Conservation (phyloP, 805 yeast species). For the Saccharomycopsis guyanensis region DNA sequence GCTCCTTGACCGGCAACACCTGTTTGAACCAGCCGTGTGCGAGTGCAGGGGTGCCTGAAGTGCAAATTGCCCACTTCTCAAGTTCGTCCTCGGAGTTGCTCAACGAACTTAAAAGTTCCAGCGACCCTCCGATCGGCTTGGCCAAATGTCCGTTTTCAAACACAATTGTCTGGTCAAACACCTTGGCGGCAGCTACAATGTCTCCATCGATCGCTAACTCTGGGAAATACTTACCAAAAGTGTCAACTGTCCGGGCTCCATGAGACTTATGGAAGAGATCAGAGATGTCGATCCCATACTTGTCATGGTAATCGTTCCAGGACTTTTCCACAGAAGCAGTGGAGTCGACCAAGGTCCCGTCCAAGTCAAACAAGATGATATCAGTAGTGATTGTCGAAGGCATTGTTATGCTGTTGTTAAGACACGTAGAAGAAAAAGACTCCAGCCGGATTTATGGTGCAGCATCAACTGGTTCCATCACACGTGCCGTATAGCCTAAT, state of each 20-base stretch:
- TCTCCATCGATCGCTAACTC: conserved; percentile 43
- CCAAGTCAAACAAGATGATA: conserved; percentile 61
- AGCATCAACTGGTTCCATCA: too few species aligned
- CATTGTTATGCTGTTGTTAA: neutral
- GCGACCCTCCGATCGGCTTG: conserved; percentile 69
- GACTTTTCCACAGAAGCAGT: conserved; percentile 76
- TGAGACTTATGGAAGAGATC: conserved; percentile 47
- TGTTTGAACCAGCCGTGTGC: conserved; percentile 69
- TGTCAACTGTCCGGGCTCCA: conserved; percentile 79
- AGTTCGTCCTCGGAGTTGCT: conserved; percentile 36
- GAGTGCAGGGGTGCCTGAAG: conserved; percentile 71
- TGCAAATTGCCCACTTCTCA: conserved; percentile 79
- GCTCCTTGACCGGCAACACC: conserved; percentile 52
- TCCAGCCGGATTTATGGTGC: too few species aligned
- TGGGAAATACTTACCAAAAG: conserved; percentile 66
- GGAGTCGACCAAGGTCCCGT: conserved; percentile 80
- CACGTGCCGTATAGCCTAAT: too few species aligned
- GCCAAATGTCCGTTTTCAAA: conserved; percentile 67
- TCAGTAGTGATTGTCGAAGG: conserved; percentile 11
- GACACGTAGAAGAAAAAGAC: neutral
- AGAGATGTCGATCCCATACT: conserved; percentile 44
- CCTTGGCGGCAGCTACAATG: conserved; percentile 52
- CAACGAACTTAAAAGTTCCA: conserved; percentile 48
- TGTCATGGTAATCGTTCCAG: conserved; percentile 69
- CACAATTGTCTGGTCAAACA: conserved; percentile 63